These are phyloP conservation scores for Penstemon newberryi DNA, from an alignment of 257 asterid genomes.

Conservation along the genomic window DNA sequence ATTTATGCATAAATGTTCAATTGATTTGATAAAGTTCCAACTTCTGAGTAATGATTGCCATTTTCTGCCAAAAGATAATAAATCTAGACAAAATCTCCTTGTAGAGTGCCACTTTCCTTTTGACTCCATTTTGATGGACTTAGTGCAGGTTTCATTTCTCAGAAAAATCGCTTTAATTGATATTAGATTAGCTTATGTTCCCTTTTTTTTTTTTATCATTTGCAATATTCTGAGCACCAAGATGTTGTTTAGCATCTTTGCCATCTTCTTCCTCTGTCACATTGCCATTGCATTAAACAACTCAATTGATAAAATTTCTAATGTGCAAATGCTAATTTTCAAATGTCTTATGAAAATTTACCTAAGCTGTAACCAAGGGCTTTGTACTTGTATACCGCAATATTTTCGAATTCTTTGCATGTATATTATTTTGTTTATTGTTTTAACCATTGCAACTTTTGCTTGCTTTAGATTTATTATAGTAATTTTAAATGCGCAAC, in stretches of 20 bases:
- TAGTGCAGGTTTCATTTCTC: neutral
- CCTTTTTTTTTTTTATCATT: neutral
- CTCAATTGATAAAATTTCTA: neutral
- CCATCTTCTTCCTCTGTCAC: neutral
- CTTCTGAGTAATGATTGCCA: neutral
- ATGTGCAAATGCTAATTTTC: constrained; percentile 2
- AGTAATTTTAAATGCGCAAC: constrained; percentile 4
- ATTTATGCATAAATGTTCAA: neutral
- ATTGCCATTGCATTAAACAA: neutral
- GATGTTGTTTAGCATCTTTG: neutral
- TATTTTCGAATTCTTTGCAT: neutral
- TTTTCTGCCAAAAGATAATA: neutral
- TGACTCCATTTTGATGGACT: neutral
- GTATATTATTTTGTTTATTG: neutral
- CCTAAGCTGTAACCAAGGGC: neutral
- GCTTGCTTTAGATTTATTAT: constrained; percentile 1
- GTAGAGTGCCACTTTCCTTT: neutral
- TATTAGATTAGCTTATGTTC: neutral
- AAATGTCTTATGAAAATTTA: neutral
- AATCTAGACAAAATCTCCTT: neutral
- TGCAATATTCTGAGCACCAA: neutral
- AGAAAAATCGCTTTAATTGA: neutral
- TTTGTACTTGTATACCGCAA: neutral
- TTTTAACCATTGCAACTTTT: neutral
- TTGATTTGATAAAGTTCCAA: neutral